Conservation (phyloP, 768 basidiomycete species). For the Trametes sanguinea region DNA sequence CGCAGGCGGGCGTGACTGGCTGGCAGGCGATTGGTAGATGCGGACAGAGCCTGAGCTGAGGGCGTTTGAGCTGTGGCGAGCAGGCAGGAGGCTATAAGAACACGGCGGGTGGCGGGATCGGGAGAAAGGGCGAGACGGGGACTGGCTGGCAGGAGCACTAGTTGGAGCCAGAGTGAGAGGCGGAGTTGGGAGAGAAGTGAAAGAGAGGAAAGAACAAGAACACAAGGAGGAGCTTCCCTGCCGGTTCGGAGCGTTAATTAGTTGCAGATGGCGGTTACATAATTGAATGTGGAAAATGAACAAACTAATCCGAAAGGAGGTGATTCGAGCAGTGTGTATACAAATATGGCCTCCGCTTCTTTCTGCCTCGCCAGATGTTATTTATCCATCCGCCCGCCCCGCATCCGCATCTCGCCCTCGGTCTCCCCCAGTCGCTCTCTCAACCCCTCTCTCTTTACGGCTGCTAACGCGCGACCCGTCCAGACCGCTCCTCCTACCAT, state of each 20-base stretch:
- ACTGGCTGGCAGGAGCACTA: neutral
- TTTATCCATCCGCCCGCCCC: conserved; percentile 20
- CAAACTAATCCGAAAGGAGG: conserved; percentile 23
- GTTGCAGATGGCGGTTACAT: conserved; percentile 14
- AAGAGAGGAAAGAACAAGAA: neutral
- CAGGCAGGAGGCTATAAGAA: too few relatives aligned
- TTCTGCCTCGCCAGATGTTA: conserved; percentile 23
- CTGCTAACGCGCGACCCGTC: neutral
- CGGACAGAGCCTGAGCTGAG: too few relatives aligned
- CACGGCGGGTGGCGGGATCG: too few relatives aligned
- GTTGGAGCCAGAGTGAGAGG: neutral
- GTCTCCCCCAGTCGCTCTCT: conserved; percentile 17
- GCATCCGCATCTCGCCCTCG: conserved; percentile 12
- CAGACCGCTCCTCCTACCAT: neutral
- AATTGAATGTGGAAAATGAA: conserved; percentile 17
- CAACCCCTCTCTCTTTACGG: conserved; percentile 5
- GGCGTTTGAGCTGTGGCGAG: too few relatives aligned
- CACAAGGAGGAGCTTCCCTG: conserved; percentile 17
- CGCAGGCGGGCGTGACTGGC: neutral
- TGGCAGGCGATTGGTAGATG: neutral
- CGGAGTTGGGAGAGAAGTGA: neutral
- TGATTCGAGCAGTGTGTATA: conserved; percentile 20
- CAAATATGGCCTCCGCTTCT: conserved; percentile 26
- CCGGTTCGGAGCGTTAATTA: conserved; percentile 22
- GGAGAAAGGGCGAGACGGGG: too few relatives aligned